Evolutionary conservation across 1,284 basidiomycete species (phyloP).

Genomic region (Irpex sp.): DNA sequence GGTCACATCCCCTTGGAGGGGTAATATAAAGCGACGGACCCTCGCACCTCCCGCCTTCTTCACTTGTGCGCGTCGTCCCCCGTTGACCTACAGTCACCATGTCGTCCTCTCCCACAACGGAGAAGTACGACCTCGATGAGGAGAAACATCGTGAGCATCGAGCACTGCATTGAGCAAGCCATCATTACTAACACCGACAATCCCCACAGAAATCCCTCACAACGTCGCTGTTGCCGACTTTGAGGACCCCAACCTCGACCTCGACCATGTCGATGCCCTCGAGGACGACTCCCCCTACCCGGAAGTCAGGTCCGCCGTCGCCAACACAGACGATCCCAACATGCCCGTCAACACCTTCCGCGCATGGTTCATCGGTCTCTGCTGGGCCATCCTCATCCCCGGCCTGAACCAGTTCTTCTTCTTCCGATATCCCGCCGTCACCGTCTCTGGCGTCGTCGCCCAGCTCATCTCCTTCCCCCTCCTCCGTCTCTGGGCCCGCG

Average conservation of each 20-base stretch:
- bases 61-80: background rate
- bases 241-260: conserved; percentile 66
- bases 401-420: conserved; percentile 66
- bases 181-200: background rate
- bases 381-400: conserved; percentile 58
- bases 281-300: conserved; percentile 68
- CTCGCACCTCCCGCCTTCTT: background rate
- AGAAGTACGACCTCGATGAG: conserved; percentile 1
- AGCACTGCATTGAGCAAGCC: background rate
- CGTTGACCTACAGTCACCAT: background rate
- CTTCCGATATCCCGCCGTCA: conserved; percentile 63
- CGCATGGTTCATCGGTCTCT: conserved; percentile 57
- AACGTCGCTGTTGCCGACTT: conserved; percentile 35
- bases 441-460: conserved; percentile 44
- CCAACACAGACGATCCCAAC: conserved; percentile 64
- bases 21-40: background rate
- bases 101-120: background rate
- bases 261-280: conserved; percentile 25
- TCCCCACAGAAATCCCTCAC: background rate
- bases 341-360: conserved; percentile 63
- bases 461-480: conserved; percentile 65
- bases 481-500: conserved; percentile 55
- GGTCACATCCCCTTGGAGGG: background rate
- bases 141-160: conserved; percentile 1
- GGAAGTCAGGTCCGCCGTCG: conserved; percentile 74